Conservation (phyloP, 208 protist species). For the Blastocrithidia nonstop region DNA sequence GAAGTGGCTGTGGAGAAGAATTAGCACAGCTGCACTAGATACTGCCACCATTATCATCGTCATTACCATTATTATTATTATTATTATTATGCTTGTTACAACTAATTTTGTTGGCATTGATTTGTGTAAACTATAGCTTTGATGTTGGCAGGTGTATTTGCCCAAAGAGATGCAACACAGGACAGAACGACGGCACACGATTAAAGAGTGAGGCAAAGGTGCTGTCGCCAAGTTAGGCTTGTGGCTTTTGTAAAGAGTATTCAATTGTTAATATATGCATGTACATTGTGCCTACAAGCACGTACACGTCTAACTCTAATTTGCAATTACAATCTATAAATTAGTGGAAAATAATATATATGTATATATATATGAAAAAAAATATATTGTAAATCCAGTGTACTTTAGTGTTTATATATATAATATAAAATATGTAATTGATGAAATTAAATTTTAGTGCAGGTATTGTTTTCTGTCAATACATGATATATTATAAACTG, state of each 20-base stretch:
- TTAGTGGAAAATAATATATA: background rate
- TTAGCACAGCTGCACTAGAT: too few relatives aligned
- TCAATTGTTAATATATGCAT: conserved; percentile 39
- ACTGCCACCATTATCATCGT: too few relatives aligned
- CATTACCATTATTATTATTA: background rate
- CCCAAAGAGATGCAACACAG: conserved; percentile 63
- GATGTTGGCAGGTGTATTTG: conserved; percentile 15
- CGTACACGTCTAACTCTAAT: background rate
- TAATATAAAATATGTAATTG: background rate
- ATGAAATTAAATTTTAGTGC: too few relatives aligned
- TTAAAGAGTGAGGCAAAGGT: conserved; percentile 34
- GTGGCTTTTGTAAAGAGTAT: conserved; percentile 23
- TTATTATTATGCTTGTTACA: background rate
- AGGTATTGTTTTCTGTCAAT: too few relatives aligned
- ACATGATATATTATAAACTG: too few relatives aligned
- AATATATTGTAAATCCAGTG: conserved; percentile 1
- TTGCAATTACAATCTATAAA: background rate
- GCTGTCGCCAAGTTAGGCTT: conserved; percentile 38
- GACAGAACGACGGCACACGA: conserved; percentile 32
- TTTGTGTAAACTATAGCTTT: too few relatives aligned
- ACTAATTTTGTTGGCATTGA: background rate
- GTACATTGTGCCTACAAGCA: conserved; percentile 15
- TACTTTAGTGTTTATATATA: too few relatives aligned
- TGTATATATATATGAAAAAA: background rate
- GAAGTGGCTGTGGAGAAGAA: too few relatives aligned